phyloP scores from a whole-genome alignment of 2,329 filamentous ascomycete genomes.

The Verticillium isaacii region DNA sequence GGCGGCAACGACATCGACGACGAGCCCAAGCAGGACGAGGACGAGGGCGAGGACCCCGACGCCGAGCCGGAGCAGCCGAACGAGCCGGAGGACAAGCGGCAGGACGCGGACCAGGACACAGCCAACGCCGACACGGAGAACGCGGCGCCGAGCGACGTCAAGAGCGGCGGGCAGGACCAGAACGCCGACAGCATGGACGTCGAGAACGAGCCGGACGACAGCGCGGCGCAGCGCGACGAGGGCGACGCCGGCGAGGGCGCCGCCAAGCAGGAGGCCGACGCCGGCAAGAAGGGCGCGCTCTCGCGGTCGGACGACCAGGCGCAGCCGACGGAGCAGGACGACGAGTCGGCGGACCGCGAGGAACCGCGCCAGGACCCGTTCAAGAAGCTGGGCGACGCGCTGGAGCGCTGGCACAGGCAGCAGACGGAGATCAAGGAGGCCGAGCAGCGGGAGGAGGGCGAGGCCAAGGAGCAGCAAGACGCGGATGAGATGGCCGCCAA shows the following conservation, averaged over 20 bases:
- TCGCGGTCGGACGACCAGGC: conserved; percentile 41
- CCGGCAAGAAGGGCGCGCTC: conserved; percentile 57
- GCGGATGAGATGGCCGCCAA: conserved; percentile 66
- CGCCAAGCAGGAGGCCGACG: conserved; percentile 57
- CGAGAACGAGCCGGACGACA: conserved; percentile 54
- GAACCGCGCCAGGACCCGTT: conserved; percentile 64
- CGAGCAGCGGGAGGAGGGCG: conserved; percentile 46
- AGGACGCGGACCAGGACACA: conserved; percentile 35
- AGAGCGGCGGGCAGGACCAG: conserved; percentile 60
- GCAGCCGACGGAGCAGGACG: conserved; percentile 35
- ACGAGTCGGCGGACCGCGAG: conserved; percentile 35
- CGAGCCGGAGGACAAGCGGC: conserved; percentile 10
- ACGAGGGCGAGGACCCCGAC: conserved; percentile 46
- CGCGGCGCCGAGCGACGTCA: conserved; percentile 57
- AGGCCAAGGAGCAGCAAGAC: conserved; percentile 42
- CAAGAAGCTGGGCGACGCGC: conserved; percentile 87
- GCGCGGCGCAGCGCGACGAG: conserved; percentile 59
- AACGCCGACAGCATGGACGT: conserved; percentile 59
- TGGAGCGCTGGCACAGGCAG: conserved; percentile 89
- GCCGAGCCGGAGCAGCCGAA: conserved; percentile 29
- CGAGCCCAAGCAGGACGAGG: conserved; percentile 34
- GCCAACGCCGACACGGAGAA: conserved; percentile 55
- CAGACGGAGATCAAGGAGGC: conserved; percentile 74
- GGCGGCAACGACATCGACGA: conserved; percentile 42
- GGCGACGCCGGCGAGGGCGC: conserved; percentile 62